Conservation (phyloP, 148 eudicot species). For the Chenopodium suecicum region DNA sequence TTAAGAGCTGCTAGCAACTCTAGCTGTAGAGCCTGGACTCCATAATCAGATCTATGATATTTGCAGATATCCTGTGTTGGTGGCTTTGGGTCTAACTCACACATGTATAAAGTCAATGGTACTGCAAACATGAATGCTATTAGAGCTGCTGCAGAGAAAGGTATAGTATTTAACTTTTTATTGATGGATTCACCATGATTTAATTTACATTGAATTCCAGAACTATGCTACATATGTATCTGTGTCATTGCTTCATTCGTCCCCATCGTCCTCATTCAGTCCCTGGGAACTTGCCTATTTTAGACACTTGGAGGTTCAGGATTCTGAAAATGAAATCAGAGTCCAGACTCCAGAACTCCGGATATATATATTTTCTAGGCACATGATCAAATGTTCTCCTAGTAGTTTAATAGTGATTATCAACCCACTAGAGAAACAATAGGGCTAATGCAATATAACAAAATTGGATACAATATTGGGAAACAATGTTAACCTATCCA, state of each 20-base stretch:
- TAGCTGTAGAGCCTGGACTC: not conserved
- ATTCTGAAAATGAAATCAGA: not conserved
- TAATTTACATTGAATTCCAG: not conserved
- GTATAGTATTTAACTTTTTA: constrained; percentile 28
- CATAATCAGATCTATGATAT: constrained; percentile 4
- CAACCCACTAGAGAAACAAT: not conserved
- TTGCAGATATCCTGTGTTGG: constrained; percentile 94
- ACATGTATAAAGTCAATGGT: constrained; percentile 94
- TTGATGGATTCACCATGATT: not conserved
- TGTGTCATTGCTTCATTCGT: not conserved
- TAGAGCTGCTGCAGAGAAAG: constrained; percentile 87
- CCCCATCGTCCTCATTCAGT: not conserved
- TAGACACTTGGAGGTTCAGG: not conserved
- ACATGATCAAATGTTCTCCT: not conserved
- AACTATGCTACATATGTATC: not conserved
- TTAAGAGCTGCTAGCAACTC: constrained; percentile 3
- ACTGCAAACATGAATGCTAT: constrained; percentile 96
- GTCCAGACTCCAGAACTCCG: not conserved
- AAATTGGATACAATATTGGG: not conserved
- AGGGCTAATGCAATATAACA: not conserved
- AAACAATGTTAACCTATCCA: not conserved
- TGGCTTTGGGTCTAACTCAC: constrained; percentile 89
- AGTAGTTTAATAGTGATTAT: not conserved
- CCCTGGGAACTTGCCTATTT: not conserved
- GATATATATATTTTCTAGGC: not conserved